Evolutionary conservation across 75 land plant genomes (phyloP).

Genomic region (Ceratopteris richardii): DNA sequence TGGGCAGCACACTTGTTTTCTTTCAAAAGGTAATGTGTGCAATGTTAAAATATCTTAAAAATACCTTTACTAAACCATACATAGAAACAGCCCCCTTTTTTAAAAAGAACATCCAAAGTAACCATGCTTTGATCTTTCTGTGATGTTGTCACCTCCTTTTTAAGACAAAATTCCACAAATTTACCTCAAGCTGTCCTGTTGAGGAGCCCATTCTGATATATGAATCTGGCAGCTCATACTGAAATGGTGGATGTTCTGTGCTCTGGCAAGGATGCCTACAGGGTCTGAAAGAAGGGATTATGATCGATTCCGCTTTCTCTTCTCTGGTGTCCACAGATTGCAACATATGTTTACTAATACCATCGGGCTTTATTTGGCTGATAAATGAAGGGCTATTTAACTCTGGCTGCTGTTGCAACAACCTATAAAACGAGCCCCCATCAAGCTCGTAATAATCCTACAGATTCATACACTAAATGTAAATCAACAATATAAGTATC

Average conservation of each 20-base stretch:
- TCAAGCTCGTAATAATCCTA: conserved; percentile 24
- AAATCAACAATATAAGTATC: too few relatives aligned
- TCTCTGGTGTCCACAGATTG: conserved; percentile 6
- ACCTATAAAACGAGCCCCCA: conserved; percentile 7
- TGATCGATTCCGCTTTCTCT: background rate
- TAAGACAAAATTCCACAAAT: too few relatives aligned
- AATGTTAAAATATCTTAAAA: too few relatives aligned
- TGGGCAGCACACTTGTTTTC: too few relatives aligned
- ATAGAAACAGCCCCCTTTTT: too few relatives aligned
- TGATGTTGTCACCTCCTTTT: too few relatives aligned
- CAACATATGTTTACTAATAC: background rate
- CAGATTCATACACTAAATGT: too few relatives aligned
- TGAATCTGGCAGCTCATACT: background rate
- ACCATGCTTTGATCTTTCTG: too few relatives aligned
- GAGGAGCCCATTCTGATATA: background rate
- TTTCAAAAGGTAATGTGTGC: too few relatives aligned
- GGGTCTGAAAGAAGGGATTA: conserved; percentile 15
- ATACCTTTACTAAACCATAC: too few relatives aligned
- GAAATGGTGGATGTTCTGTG: background rate
- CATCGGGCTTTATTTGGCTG: background rate
- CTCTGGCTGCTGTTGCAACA: conserved; percentile 10
- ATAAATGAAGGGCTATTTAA: conserved; percentile 2
- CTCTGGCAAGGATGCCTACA: conserved; percentile 4
- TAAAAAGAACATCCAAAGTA: too few relatives aligned
- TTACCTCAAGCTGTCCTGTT: background rate